Conservation (phyloP, 345 rosid genomes). For the Sonneratia caseolaris region DNA sequence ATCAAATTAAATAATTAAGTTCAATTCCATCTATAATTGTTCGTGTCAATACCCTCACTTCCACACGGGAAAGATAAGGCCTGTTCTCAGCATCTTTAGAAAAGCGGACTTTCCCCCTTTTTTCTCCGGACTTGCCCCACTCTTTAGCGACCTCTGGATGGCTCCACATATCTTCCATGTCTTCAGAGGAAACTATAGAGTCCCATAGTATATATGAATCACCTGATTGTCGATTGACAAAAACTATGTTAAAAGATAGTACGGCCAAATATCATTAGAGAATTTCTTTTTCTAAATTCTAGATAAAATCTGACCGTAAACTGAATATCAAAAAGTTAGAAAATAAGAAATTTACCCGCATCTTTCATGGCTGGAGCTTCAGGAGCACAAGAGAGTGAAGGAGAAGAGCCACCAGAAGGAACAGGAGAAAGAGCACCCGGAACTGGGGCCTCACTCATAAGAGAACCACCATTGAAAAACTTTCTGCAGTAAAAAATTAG, state of each 20-base stretch:
- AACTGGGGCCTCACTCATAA: conserved; percentile 16
- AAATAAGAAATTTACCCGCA: conserved; percentile 2
- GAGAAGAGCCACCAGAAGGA: conserved; percentile 28
- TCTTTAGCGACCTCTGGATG: conserved; percentile 55
- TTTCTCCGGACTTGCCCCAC: conserved; percentile 73
- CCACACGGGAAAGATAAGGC: conserved; percentile 65
- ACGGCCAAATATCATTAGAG: not conserved
- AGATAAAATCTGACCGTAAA: not conserved
- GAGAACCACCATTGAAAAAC: conserved; percentile 35
- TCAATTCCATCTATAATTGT: not conserved
- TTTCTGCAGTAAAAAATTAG: conserved; percentile 35
- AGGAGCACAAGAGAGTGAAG: not conserved
- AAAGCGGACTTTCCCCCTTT: conserved; percentile 64
- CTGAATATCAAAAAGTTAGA: not conserved
- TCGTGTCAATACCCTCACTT: conserved; percentile 53
- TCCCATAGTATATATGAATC: conserved; percentile 49
- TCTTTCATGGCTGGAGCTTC: conserved; percentile 3
- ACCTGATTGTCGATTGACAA: conserved; percentile 24
- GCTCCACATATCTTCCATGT: conserved; percentile 82
- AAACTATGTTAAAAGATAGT: not conserved
- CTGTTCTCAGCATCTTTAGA: conserved; percentile 49
- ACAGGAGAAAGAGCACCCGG: conserved; percentile 24
- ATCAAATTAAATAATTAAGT: conserved; percentile 5
- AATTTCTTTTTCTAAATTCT: not conserved
- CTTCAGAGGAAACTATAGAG: conserved; percentile 61